Evolutionary conservation across 768 basidiomycete species (phyloP).

Genomic region (Asterophora lycoperdoides): DNA sequence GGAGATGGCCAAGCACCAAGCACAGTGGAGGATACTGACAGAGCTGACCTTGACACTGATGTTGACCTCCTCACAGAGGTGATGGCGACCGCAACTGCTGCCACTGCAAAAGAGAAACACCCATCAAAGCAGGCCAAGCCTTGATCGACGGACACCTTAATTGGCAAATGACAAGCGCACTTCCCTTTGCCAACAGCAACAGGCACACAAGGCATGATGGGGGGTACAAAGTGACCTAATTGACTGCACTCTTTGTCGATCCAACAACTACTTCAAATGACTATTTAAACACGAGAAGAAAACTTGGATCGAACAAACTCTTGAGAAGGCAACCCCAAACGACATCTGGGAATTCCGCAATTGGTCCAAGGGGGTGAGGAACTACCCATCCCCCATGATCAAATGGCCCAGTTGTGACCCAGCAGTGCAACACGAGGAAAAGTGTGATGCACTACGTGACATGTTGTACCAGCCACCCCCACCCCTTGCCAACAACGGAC

Average conservation of each 20-base stretch:
- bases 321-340: too few relatives aligned
- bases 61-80: too few relatives aligned
- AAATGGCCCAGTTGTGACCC: not conserved
- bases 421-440: conserved; percentile 3
- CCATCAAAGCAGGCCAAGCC: not conserved
- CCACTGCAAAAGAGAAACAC: not conserved
- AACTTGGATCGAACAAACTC: not conserved
- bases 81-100: too few relatives aligned
- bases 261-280: conserved; percentile 4
- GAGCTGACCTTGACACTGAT: too few relatives aligned
- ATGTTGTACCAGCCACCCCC: not conserved
- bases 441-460: not conserved
- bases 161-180: not conserved
- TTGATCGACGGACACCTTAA: not conserved
- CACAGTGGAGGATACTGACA: too few relatives aligned
- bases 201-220: not conserved
- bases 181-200: not conserved
- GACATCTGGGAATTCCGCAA: conserved; percentile 22
- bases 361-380: conserved; percentile 21
- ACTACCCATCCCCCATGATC: conserved; percentile 26
- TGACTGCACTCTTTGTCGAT: not conserved
- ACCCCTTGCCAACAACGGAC: not conserved
- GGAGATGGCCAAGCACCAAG: too few relatives aligned
- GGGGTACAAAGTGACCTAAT: not conserved
- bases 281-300: conserved; percentile 1